phyloP scores from a whole-genome alignment of 106 monocot species.

The Vanilla planifolia region DNA sequence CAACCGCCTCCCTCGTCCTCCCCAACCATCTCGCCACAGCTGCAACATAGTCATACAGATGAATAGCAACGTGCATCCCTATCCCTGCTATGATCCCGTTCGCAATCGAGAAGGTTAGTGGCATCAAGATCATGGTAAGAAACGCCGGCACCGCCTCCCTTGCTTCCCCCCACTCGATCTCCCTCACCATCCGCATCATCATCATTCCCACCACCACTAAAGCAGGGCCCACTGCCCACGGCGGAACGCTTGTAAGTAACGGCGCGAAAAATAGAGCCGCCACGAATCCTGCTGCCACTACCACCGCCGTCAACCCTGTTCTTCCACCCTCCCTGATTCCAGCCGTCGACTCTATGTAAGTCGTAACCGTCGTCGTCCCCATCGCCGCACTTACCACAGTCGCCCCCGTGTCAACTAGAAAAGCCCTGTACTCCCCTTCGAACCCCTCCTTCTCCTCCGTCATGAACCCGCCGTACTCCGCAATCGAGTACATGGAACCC shows the following conservation, averaged over 20 bases:
- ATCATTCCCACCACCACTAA: slow-evolving; percentile 70
- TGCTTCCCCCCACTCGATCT: slow-evolving; percentile 54
- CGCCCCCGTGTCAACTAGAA: slow-evolving; percentile 45
- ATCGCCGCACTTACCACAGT: slow-evolving; percentile 40
- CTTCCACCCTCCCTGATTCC: slow-evolving; percentile 62
- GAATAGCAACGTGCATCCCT: slow-evolving; percentile 31
- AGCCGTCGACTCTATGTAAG: slow-evolving; percentile 72
- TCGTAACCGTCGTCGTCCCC: slow-evolving; percentile 60
- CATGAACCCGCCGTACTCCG: slow-evolving; percentile 65
- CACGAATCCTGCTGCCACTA: slow-evolving; percentile 27
- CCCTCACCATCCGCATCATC: slow-evolving; percentile 60
- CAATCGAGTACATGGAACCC: slow-evolving; percentile 74
- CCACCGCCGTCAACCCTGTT: slow-evolving; percentile 64
- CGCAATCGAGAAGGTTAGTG: slow-evolving; percentile 61
- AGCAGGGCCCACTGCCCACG: slow-evolving; percentile 74
- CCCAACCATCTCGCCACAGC: slow-evolving; percentile 20
- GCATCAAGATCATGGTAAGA: slow-evolving; percentile 63
- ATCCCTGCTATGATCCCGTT: slow-evolving; percentile 68
- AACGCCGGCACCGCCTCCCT: slow-evolving; percentile 65
- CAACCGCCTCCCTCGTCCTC: slow-evolving; percentile 25
- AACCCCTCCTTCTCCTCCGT: slow-evolving; percentile 34
- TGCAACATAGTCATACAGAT: slow-evolving; percentile 24
- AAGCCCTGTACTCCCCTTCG: slow-evolving; percentile 64
- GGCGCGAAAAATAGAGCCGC: slow-evolving; percentile 47
- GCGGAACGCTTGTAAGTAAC: slow-evolving; percentile 55